These are phyloP conservation scores for Hypoxylon sp. DNA, from an alignment of 2,329 filamentous ascomycete genomes.

Conservation along the genomic window DNA sequence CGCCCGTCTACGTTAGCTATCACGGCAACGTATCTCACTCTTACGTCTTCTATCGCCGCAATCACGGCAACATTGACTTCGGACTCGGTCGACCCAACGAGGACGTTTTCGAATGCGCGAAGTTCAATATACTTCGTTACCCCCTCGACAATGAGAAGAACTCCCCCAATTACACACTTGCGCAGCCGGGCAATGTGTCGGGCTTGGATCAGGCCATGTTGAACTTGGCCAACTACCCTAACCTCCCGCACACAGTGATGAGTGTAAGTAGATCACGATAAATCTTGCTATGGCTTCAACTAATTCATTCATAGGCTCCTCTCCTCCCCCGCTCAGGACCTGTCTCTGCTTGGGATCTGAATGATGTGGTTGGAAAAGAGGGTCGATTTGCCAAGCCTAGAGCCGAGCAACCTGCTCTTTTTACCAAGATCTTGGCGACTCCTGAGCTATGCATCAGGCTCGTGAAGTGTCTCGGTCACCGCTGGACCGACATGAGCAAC, in stretches of 20 bases:
- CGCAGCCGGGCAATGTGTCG: not conserved
- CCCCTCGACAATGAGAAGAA: constrained; percentile 13
- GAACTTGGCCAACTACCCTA: constrained; percentile 21
- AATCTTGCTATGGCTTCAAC: not conserved
- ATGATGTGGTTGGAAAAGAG: not conserved
- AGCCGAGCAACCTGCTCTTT: constrained; percentile 18
- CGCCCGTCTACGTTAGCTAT: not conserved
- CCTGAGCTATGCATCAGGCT: constrained; percentile 34
- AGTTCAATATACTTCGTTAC: constrained; percentile 36
- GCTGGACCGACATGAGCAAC: constrained; percentile 37
- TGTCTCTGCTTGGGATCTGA: not conserved
- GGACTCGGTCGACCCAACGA: constrained; percentile 3
- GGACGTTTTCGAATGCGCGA: constrained; percentile 31
- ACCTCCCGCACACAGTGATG: constrained; percentile 19
- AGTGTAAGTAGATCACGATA: constrained; percentile 17
- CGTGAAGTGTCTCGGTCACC: constrained; percentile 17
- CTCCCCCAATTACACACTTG: constrained; percentile 12
- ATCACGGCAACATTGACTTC: constrained; percentile 19
- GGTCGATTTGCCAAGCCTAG: constrained; percentile 10
- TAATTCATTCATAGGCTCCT: constrained; percentile 22
- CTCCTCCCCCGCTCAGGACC: constrained; percentile 6
- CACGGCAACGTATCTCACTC: not conserved
- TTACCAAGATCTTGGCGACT: constrained; percentile 25
- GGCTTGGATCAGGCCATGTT: constrained; percentile 18
- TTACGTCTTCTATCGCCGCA: constrained; percentile 15